Evolutionary conservation across 2,329 filamentous ascomycete species (phyloP).

Genomic region (Ascochyta pisi): DNA sequence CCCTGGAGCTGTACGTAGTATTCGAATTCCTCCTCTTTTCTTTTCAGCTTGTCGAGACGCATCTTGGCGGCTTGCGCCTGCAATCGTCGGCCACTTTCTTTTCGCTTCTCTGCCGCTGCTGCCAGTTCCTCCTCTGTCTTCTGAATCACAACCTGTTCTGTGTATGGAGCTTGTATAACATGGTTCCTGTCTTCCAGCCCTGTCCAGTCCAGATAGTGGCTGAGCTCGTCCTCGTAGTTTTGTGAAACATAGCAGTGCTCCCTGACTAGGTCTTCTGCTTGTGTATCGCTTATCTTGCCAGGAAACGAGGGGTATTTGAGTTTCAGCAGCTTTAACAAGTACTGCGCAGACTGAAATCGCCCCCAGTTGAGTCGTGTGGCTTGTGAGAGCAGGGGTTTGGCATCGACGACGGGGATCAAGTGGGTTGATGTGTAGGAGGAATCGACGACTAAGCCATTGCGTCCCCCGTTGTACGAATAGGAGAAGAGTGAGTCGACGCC

Average conservation of each 20-base stretch:
- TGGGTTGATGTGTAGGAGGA: conserved; percentile 95
- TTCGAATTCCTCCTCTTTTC: conserved; percentile 93
- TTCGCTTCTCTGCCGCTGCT: conserved; percentile 88
- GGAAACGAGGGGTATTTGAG: conserved; percentile 92
- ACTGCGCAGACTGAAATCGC: conserved; percentile 87
- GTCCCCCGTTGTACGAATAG: conserved; percentile 89
- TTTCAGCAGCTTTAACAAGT: conserved; percentile 84
- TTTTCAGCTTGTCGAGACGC: conserved; percentile 91
- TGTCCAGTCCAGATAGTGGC: conserved; percentile 83
- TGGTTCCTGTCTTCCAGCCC: conserved; percentile 88
- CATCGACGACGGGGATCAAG: conserved; percentile 89
- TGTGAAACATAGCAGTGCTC: conserved; percentile 90
- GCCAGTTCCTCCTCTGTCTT: conserved; percentile 96
- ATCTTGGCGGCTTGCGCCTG: conserved; percentile 98
- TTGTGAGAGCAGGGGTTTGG: conserved; percentile 82
- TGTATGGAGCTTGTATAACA: conserved; percentile 91
- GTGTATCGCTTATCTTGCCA: conserved; percentile 82
- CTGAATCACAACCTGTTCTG: conserved; percentile 85
- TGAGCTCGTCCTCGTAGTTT: conserved; percentile 81
- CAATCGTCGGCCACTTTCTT: conserved; percentile 87
- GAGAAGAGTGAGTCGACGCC: conserved; percentile 97
- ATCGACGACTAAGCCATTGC: conserved; percentile 85
- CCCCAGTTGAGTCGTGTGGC: conserved; percentile 95
- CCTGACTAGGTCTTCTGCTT: conserved; percentile 85
- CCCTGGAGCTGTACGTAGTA: conserved; percentile 87